Evolutionary conservation across 148 eudicot genomes (phyloP), one percentile per base, ranked within the genome.

Genomic region (Pouteria glomerata): DNA sequence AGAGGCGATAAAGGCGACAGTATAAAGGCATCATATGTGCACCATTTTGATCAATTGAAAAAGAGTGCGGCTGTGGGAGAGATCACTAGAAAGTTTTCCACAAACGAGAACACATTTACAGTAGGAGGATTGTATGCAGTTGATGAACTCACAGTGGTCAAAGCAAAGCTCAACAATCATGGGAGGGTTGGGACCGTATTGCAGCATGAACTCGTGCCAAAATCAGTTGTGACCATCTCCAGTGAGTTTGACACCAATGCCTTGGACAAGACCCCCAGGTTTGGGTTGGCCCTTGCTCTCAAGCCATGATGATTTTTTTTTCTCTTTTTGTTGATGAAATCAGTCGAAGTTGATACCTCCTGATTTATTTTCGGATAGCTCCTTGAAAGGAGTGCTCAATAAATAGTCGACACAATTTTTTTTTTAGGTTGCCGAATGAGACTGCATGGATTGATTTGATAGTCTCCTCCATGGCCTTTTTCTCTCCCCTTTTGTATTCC

Each of bases 1-100:
- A 82, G 99, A 83, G 97, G 90, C 16, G 97, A 96, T 77, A 96
- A 95, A 84, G 98, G 97, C 72, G 97, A 96, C 77, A 80, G 87
- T 34, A 83, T 96, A 34, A 92, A 65, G 85, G 97, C 92, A 33
- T 89, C 99, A 4, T 96, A 90, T 73, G 63, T 96, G 44, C 92
- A 92, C 79, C 87, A 90, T 72, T 57, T 85, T 19, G 93, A 92
- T 80, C 82, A 82, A 63, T 68, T 67, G 47, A 92, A 88, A 79
- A 88, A 68, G 77, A 82, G 86, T 59, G 79, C 84, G 42, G 87
- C 82, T 77, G 96, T 92, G 61, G 96, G 85, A 61, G 96, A 92
- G 78, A 71, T 92, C 73, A 79, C 86, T 62, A 79, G 96, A 74
- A 86, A 81, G 84, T 90, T 92, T 51, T 92, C 98, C 39, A 90